phyloP scores from a whole-genome alignment of 2,329 filamentous ascomycete species.

The Alternaria arbusti region DNA sequence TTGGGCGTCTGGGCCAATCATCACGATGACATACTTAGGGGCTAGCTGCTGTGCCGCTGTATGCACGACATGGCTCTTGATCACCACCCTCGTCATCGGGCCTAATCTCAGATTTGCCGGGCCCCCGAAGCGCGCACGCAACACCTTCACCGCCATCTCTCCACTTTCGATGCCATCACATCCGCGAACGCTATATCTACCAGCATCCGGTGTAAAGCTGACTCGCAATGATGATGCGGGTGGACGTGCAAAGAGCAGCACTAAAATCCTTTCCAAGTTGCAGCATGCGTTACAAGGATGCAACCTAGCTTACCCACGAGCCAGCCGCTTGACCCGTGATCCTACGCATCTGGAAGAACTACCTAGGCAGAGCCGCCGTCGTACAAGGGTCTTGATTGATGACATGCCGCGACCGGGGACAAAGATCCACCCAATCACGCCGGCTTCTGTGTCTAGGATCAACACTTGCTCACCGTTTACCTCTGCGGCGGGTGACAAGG shows the following conservation, averaged over 20 bases:
- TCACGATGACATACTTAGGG: neutral
- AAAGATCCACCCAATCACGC: slow-evolving; percentile 6
- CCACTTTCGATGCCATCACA: neutral
- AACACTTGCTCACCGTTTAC: slow-evolving; percentile 12
- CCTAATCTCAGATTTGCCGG: slow-evolving; percentile 17
- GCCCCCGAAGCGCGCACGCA: slow-evolving; percentile 26
- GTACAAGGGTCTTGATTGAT: slow-evolving; percentile 8
- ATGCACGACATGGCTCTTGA: slow-evolving; percentile 21
- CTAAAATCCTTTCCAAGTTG: neutral
- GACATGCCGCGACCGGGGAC: slow-evolving; percentile 3
- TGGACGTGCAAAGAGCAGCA: neutral
- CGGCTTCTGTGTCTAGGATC: neutral
- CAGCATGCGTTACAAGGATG: slow-evolving; percentile 2
- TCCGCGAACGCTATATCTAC: slow-evolving; percentile 4
- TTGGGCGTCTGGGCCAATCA: neutral
- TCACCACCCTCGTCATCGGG: slow-evolving; percentile 14
- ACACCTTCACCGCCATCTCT: slow-evolving; percentile 31
- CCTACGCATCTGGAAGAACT: neutral
- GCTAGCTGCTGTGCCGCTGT: slow-evolving; percentile 7
- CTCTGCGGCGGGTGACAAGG: slow-evolving; percentile 9
- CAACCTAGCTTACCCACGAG: slow-evolving; percentile 3
- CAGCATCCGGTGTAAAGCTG: slow-evolving; percentile 1
- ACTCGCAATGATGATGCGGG: slow-evolving; percentile 3
- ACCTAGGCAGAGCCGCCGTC: slow-evolving; percentile 6
- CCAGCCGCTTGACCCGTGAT: slow-evolving; percentile 9